Base-by-base conservation (phyloP, 805 yeast genomes). In the Candida germanica region DNA sequence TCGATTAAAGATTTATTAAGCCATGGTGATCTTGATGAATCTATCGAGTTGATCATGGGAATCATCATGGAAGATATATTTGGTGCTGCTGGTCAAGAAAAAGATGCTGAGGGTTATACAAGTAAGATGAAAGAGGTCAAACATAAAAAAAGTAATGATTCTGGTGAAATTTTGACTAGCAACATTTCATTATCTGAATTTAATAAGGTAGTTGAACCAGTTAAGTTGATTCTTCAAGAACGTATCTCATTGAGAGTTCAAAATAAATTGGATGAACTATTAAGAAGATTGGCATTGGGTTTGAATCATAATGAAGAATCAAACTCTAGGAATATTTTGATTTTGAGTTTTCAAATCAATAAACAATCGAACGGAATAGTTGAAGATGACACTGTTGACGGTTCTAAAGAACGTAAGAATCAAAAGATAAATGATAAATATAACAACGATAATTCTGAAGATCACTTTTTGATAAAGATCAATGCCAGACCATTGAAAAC, bases 31-130 rank as follows among this genome's bases (percentile, higher is more conserved):
- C 62, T 91, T 28, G 93, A 88, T 56, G 80, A 76, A 10, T 69
- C 78, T 8, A 75, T 82, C 3, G 63, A 64, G 2, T 48, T 82
- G 36, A 61, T 89, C 9, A 80, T 82, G 47, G 79, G 77, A 15
- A 67, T 87, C 11, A 70, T 89, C 15, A 91, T 91, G 96, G 95
- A 88, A 52, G 96, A 91, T 52, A 74, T 80, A 3, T 89, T 93
- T 58, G 98, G 98, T 16, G 75, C 82, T 7, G 85, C 95, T 3
- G 95, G 96, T 23, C 83, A 83, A 53, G 98, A 93, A 52, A 91
- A 93, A 55, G 98, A 93, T 46, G 89, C 93, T 4, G 97, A 88
- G 43, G 96, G 88, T 13, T 91, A 93, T 52, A 76, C 75, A 35
- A 80, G 86, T 20, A 79, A 81, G 43, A 85, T 88, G 79, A 85